Evolutionary conservation across 2,329 filamentous ascomycete genomes (phyloP).

Genomic region (Clarireedia paspali): DNA sequence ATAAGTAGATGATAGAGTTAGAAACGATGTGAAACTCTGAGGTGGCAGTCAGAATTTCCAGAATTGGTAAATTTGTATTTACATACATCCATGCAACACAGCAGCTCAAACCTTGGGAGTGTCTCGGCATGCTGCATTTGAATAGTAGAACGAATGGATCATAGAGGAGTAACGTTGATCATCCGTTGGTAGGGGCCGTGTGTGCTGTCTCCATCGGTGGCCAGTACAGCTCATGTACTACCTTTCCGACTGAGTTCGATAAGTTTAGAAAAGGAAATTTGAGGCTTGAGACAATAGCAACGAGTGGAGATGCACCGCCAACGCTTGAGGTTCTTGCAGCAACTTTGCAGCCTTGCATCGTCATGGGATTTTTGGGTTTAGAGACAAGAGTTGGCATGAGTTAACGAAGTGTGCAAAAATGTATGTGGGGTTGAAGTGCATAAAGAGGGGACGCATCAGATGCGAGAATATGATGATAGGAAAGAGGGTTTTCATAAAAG

Average conservation of each 20-base stretch:
- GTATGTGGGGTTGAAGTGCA: conserved; percentile 9
- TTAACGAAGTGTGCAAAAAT: conserved; percentile 10
- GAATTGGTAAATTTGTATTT: conserved; percentile 23
- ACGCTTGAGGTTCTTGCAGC: conserved; percentile 23
- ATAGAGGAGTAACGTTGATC: conserved; percentile 29
- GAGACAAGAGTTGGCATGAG: conserved; percentile 20
- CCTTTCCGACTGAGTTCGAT: conserved; percentile 21
- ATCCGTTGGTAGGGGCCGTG: conserved; percentile 23
- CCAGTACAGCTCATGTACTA: conserved; percentile 27
- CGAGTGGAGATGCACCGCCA: conserved; percentile 28
- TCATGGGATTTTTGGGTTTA: conserved; percentile 22
- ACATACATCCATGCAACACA: conserved; percentile 27
- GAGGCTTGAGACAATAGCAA: conserved; percentile 22
- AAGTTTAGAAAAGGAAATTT: conserved; percentile 22
- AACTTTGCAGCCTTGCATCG: conserved; percentile 20
- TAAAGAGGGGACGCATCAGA: conserved; percentile 4
- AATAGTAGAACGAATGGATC: conserved; percentile 19
- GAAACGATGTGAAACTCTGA: conserved; percentile 22
- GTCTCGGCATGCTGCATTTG: conserved; percentile 31
- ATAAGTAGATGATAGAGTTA: conserved; percentile 9
- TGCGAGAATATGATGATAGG: conserved; percentile 13
- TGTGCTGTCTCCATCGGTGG: conserved; percentile 29
- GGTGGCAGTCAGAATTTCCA: conserved; percentile 26
- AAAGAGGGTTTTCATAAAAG: conserved; percentile 5
- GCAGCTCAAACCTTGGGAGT: conserved; percentile 24